Evolutionary conservation across 352 stramenopile genomes (phyloP).

Genomic region (Halophytophthora polymorphica): DNA sequence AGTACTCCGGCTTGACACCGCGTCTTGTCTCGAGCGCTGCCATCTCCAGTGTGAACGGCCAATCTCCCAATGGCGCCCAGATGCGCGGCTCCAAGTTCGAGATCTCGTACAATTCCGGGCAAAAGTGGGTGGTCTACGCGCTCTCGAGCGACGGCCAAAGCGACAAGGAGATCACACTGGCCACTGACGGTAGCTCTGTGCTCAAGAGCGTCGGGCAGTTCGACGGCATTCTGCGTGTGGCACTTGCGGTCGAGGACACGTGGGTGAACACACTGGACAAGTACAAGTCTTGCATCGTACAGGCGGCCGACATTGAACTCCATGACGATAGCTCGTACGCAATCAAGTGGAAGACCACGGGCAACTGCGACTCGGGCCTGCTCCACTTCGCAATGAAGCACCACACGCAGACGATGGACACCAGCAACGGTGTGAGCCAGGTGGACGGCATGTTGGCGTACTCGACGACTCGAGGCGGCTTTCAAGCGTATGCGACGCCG

Average conservation of each 20-base stretch:
- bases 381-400: conserved; percentile 62
- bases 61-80: conserved; percentile 13
- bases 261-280: conserved; percentile 40
- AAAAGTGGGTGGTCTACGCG: conserved; percentile 61
- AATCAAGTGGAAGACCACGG: conserved; percentile 59
- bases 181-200: conserved; percentile 28
- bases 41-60: conserved; percentile 49
- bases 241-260: conserved; percentile 37
- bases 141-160: conserved; percentile 34
- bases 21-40: conserved; percentile 34
- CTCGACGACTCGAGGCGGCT: conserved; percentile 54
- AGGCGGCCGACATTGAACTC: conserved; percentile 38
- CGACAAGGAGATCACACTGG: conserved; percentile 41
- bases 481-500: conserved; percentile 40
- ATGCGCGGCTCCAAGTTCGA: conserved; percentile 43
- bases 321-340: conserved; percentile 42
- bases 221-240: conserved; percentile 42
- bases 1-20: conserved; percentile 42
- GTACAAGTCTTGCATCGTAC: conserved; percentile 49
- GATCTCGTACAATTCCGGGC: conserved; percentile 47
- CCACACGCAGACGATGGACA: conserved; percentile 45
- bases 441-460: conserved; percentile 37
- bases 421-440: conserved; percentile 13
- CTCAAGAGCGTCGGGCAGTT: conserved; percentile 36
- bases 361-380: conserved; percentile 46